Conservation (phyloP, 768 basidiomycete species). For the Coprinopsis cinerea region DNA sequence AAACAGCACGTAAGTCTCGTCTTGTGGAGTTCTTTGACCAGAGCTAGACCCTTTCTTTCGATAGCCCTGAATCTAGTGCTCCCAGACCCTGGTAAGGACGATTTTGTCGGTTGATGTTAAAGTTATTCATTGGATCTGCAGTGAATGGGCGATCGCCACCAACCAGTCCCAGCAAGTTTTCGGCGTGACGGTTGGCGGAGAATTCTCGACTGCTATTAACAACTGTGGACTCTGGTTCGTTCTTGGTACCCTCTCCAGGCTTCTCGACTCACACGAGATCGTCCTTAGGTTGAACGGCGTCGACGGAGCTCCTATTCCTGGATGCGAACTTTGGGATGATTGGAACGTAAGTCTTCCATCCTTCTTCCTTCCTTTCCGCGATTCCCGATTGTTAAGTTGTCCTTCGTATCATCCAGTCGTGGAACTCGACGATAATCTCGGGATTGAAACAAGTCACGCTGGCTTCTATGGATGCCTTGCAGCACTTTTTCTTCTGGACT, state of each 20-base stretch:
- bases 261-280: conserved; percentile 9
- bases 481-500: conserved; percentile 96
- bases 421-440: conserved; percentile 50
- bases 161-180: conserved; percentile 63
- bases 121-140: conserved; percentile 23
- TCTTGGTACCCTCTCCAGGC: conserved; percentile 13
- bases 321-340: conserved; percentile 38
- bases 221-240: conserved; percentile 64
- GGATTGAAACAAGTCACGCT: conserved; percentile 61
- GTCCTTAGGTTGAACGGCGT: conserved; percentile 41
- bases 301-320: conserved; percentile 29
- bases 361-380: conserved; percentile 2
- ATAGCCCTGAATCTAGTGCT: conserved; percentile 34
- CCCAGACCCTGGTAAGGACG: conserved; percentile 38
- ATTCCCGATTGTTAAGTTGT: conserved; percentile 7
- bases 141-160: conserved; percentile 44
- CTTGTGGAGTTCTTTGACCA: conserved; percentile 7
- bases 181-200: conserved; percentile 77
- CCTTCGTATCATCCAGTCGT: conserved; percentile 33
- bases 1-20: conserved; percentile 35
- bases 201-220: conserved; percentile 76
- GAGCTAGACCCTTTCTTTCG: conserved; percentile 9
- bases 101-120: conserved; percentile 12
- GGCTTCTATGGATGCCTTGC: conserved; percentile 83
- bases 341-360: conserved; percentile 31